phyloP scores from a whole-genome alignment of 441 rosid genomes.

The Croton setiger region DNA sequence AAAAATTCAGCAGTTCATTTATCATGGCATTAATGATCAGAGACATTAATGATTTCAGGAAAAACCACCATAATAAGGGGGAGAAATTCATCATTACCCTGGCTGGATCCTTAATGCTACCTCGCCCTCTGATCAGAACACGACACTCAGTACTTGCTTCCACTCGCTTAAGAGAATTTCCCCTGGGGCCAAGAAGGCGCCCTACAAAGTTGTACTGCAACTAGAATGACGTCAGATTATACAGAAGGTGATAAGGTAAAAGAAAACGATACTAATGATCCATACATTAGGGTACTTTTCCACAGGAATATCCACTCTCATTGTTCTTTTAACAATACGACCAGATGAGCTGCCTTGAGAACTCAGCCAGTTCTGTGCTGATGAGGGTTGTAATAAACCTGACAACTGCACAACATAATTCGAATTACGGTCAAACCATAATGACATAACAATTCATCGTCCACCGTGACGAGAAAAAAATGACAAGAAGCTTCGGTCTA shows the following conservation, averaged over 20 bases:
- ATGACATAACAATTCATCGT: background rate
- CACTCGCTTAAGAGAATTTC: constrained; percentile 94
- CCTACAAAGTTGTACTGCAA: constrained; percentile 97
- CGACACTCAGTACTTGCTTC: constrained; percentile 96
- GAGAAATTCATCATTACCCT: constrained; percentile 43
- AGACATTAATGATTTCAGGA: background rate
- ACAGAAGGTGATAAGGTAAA: background rate
- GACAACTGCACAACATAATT: constrained; percentile 57
- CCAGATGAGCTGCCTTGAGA: constrained; percentile 83
- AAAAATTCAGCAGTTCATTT: background rate
- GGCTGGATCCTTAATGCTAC: constrained; percentile 90
- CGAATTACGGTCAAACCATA: constrained; percentile 23
- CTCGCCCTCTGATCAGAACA: constrained; percentile 92
- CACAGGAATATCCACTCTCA: constrained; percentile 93
- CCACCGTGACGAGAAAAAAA: background rate
- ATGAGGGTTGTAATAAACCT: constrained; percentile 57
- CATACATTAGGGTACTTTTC: constrained; percentile 83
- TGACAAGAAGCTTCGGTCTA: constrained; percentile 9
- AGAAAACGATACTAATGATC: constrained; percentile 11
- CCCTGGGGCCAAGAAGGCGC: constrained; percentile 98
- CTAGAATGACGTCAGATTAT: constrained; percentile 23
- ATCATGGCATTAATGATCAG: background rate
- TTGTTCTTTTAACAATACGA: constrained; percentile 80
- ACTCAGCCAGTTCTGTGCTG: constrained; percentile 74
- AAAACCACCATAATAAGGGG: background rate